Conservation (phyloP, 2,329 filamentous ascomycete genomes). For the Colletotrichum endophyticum region DNA sequence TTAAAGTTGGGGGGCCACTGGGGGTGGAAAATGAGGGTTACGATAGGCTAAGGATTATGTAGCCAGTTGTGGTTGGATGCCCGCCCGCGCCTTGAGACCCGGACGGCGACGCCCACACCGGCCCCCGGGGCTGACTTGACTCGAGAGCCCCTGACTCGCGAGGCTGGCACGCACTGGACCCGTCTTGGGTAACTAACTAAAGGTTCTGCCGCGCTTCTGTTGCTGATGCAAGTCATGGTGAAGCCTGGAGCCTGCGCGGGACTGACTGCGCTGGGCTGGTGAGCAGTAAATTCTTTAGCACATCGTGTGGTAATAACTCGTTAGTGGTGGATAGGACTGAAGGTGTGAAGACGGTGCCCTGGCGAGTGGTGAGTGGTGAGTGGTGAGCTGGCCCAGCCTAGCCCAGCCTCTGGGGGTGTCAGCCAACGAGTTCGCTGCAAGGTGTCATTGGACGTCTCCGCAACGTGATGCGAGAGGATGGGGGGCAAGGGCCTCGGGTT, state of each 20-base stretch:
- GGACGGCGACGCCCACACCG: conserved; percentile 1
- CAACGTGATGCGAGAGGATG: background rate
- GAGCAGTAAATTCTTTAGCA: background rate
- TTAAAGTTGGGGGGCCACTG: conserved; percentile 11
- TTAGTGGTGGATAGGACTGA: background rate
- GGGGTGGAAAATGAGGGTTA: background rate
- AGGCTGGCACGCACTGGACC: background rate
- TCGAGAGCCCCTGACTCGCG: conserved; percentile 18
- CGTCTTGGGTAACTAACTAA: background rate
- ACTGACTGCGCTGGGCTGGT: background rate
- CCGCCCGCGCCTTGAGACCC: conserved; percentile 5
- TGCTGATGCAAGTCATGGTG: background rate
- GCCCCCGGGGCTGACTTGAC: conserved; percentile 12
- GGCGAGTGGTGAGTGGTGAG: background rate
- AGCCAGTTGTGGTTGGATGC: conserved; percentile 15
- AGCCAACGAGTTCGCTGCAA: background rate
- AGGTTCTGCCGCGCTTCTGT: background rate
- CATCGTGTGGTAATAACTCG: background rate
- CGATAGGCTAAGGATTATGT: conserved; percentile 20
- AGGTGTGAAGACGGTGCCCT: background rate
- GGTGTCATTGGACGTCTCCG: background rate
- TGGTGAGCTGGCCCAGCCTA: background rate
- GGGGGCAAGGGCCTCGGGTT: background rate
- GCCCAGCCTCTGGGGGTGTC: conserved; percentile 2
- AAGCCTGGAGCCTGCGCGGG: background rate